Base-by-base conservation (phyloP, 1,284 basidiomycete genomes). In the Trametes polyzona region DNA sequence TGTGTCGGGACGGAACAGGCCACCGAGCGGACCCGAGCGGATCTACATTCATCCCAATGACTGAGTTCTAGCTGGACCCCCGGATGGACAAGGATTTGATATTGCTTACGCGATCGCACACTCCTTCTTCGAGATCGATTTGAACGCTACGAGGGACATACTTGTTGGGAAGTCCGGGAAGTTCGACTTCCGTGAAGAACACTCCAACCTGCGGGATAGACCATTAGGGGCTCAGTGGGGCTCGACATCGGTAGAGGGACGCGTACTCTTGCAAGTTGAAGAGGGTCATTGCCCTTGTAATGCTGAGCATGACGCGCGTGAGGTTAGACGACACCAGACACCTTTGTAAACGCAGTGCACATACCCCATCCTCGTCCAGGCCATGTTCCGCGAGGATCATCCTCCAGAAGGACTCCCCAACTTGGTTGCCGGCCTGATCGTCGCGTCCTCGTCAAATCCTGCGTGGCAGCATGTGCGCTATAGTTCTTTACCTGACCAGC, bases 71-170 rank as follows among this genome's bases (percentile, higher is more conserved):
- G 12, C 36, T 9, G 6, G 3, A 9, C 5, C 29, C 43, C 32
- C 6, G 46, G 12, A n/a, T n/a, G n/a, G n/a, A 24, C 32, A 12
- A 16, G 12, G 3, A 24, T 8, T 37, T n/a, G 23, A 24, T 14
- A 11, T 19, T 12, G 64, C 71, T 49, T 58, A 92, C 89, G 56
- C 81, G 83, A 68, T 96, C 88, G 69, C 91, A 88, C 16, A 97
- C 96, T 27, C 93, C 92, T n/a, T 88, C 80, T 74, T 98, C 95
- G 50, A 98, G 78, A 77, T 98, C 95, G 67, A 98, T 78, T 69
- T 95, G 91, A 30, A 96, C 84, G 64, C 92, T 94, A 52, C 95
- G 84, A n/a, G 95, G 95, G n/a, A 98, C 93, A 65, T 93, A 96
- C 75, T 90, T 92, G 55, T 81, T 74, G 9, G 71, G 67, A 0